Percentiles rank a stretch among this genome's conserved stretches.
These are phyloP conservation scores for Chaetomium tenue DNA, from an alignment of 495 filamentous ascomycete species.

Conservation along the genomic window DNA sequence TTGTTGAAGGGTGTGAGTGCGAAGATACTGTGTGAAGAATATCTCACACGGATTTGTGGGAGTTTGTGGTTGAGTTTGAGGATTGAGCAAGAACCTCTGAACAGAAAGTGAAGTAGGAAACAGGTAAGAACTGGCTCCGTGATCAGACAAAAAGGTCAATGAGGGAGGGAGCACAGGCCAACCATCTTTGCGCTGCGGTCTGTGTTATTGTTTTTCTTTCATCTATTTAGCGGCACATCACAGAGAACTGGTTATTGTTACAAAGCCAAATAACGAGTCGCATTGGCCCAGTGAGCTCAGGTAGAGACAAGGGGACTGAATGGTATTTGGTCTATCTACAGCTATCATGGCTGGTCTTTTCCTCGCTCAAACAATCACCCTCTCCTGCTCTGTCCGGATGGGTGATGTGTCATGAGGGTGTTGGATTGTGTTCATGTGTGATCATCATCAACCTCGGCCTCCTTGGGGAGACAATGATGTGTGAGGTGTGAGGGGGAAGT, in stretches of 20 bases:
- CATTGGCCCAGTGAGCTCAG: not conserved
- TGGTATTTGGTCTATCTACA: slow-evolving; percentile 32
- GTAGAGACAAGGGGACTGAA: slow-evolving; percentile 8
- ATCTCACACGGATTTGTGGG: not conserved
- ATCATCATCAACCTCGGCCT: slow-evolving; percentile 15
- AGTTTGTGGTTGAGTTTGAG: not conserved
- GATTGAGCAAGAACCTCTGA: not conserved
- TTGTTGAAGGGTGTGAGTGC: not conserved
- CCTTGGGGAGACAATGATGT: not conserved
- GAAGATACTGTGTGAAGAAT: not conserved
- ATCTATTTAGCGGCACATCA: too few relatives aligned
- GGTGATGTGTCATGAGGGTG: not conserved
- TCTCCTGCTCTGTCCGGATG: slow-evolving; percentile 9
- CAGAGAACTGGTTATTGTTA: not conserved
- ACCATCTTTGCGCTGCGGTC: not conserved
- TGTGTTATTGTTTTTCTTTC: not conserved
- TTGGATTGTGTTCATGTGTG: slow-evolving; percentile 12
- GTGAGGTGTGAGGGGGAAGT: not conserved
- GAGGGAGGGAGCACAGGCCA: too few relatives aligned
- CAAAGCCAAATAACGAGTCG: not conserved
- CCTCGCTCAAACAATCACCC: slow-evolving; percentile 7
- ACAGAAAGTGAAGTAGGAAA: not conserved
- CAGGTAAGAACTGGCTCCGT: too few relatives aligned
- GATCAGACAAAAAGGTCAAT: too few relatives aligned
- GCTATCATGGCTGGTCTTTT: slow-evolving; percentile 17